phyloP scores from a whole-genome alignment of 768 basidiomycete genomes.

The Leccinum subgranulosum region DNA sequence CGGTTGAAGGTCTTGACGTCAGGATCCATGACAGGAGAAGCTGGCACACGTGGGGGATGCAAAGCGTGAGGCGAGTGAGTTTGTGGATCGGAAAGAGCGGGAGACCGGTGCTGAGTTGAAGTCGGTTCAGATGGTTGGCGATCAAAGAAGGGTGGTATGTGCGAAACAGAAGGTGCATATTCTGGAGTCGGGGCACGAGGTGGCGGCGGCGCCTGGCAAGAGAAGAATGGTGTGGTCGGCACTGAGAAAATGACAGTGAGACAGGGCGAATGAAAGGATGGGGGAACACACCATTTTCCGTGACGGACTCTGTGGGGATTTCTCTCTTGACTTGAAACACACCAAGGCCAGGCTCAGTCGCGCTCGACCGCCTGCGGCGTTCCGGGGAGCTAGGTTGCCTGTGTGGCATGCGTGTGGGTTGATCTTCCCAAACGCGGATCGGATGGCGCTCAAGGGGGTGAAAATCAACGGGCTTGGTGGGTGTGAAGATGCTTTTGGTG shows the following conservation, averaged over 20 bases:
- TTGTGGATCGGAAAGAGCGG: neutral
- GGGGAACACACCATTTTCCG: constrained; percentile 9
- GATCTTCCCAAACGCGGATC: constrained; percentile 29
- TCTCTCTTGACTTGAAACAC: neutral
- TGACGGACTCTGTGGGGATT: neutral
- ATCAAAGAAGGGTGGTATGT: neutral
- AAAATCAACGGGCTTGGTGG: neutral
- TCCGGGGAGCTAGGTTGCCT: neutral
- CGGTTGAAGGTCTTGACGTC: neutral
- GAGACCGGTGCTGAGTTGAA: neutral
- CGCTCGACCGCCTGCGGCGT: neutral
- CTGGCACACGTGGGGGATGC: neutral
- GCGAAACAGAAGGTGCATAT: neutral
- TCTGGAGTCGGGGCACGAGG: neutral
- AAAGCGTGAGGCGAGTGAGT: neutral
- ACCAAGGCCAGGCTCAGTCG: neutral
- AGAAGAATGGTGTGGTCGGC: neutral
- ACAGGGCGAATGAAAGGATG: neutral
- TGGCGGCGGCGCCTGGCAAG: neutral
- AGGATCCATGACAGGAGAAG: constrained; percentile 7
- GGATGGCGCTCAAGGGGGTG: constrained; percentile 17
- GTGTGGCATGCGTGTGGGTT: neutral
- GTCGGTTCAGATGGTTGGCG: neutral
- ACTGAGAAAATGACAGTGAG: constrained; percentile 10
- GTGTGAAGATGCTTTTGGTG: neutral